These are phyloP conservation scores for Penicillium sp. DNA, from an alignment of 2,329 filamentous ascomycete genomes.

Conservation along the genomic window DNA sequence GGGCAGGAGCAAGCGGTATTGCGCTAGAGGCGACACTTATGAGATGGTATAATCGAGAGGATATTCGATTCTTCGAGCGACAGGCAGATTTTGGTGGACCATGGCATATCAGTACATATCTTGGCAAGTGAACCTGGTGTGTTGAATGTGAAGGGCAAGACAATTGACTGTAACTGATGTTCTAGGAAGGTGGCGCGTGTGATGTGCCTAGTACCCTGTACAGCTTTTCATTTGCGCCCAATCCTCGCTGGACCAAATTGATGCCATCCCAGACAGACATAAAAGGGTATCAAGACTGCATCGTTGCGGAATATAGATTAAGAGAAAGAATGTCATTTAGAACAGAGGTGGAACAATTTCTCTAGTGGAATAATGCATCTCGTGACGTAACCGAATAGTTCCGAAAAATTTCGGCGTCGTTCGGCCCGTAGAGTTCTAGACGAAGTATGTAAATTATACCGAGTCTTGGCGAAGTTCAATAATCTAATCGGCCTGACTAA, in stretches of 20 bases:
- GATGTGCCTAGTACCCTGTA: conserved; percentile 60
- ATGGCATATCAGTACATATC: conserved; percentile 67
- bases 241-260: conserved; percentile 55
- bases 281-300: conserved; percentile 54
- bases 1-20: conserved; percentile 64
- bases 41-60: conserved; percentile 60
- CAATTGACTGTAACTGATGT: conserved; percentile 7
- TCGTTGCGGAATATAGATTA: conserved; percentile 39
- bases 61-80: conserved; percentile 64
- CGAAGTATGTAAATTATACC: too few relatives aligned
- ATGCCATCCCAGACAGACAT: conserved; percentile 56
- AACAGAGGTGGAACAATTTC: not conserved
- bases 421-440: too few relatives aligned
- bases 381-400: too few relatives aligned
- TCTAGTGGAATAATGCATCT: too few relatives aligned
- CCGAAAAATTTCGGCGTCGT: too few relatives aligned
- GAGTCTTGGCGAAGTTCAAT: too few relatives aligned
- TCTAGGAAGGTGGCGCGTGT: conserved; percentile 53
- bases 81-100: conserved; percentile 62
- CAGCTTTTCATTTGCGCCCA: conserved; percentile 59
- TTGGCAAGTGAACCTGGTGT: conserved; percentile 34
- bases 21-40: conserved; percentile 63
- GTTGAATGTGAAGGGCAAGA: too few relatives aligned
- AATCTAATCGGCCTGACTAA: too few relatives aligned
- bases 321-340: not conserved